Percentiles rank a stretch among this genome's conserved stretches.
Conservation (phyloP, 2,329 filamentous ascomycete genomes). For the Fusarium mundagurra region DNA sequence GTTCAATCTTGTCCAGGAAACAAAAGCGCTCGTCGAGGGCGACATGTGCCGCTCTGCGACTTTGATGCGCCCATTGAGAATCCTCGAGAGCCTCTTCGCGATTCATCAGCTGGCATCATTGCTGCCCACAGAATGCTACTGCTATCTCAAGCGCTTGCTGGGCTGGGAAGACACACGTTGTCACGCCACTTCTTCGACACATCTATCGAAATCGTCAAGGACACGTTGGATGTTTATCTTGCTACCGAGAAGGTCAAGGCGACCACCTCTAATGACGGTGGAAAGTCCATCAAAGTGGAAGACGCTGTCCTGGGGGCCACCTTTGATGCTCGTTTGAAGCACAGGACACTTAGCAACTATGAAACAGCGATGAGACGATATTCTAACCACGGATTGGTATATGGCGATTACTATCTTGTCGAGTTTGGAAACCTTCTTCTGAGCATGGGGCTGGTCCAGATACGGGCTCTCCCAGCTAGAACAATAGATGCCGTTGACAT, state of each 20-base stretch:
- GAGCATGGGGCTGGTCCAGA: constrained; percentile 43
- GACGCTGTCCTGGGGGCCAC: not conserved
- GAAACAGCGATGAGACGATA: constrained; percentile 42
- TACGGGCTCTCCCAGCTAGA: not conserved
- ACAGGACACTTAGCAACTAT: constrained; percentile 50
- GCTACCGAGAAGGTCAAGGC: constrained; percentile 39
- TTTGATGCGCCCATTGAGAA: constrained; percentile 52
- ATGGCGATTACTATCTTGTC: constrained; percentile 60
- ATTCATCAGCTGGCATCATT: constrained; percentile 52
- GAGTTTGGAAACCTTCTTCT: constrained; percentile 59
- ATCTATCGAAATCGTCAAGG: constrained; percentile 44
- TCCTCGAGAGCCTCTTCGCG: constrained; percentile 41
- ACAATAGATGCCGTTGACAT: not conserved
- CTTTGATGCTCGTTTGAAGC: constrained; percentile 46
- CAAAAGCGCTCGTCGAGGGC: not conserved
- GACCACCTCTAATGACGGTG: not conserved
- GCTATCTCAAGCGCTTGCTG: constrained; percentile 48
- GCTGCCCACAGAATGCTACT: constrained; percentile 55
- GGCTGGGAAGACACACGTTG: not conserved
- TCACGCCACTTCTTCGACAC: constrained; percentile 26
- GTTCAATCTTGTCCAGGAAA: constrained; percentile 19
- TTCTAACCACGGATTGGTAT: constrained; percentile 55
- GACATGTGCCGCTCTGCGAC: constrained; percentile 46
- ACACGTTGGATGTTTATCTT: constrained; percentile 44
- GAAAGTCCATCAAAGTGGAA: constrained; percentile 16